These are phyloP conservation scores for Hemileia vastatrix DNA, from an alignment of 1,284 basidiomycete genomes.

Conservation along the genomic window DNA sequence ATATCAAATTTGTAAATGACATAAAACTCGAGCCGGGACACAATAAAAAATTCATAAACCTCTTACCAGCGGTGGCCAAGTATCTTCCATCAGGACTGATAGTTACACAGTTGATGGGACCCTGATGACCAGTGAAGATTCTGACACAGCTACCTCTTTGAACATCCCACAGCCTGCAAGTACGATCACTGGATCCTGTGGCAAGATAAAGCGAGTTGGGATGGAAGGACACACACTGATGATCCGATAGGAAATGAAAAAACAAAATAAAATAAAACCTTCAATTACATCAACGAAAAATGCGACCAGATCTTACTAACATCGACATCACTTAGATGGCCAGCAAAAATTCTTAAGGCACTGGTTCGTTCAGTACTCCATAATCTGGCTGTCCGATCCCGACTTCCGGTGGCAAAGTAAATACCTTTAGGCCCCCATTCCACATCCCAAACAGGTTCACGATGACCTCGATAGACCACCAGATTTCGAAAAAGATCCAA, in stretches of 20 bases:
- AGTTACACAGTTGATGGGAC: conserved; percentile 73
- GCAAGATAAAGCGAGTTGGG: conserved; percentile 96
- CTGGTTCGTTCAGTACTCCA: conserved; percentile 90
- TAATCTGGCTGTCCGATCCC: conserved; percentile 85
- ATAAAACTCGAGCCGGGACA: not conserved
- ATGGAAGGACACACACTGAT: conserved; percentile 85
- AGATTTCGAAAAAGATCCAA: conserved; percentile 88
- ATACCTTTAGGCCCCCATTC: conserved; percentile 96
- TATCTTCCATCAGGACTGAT: conserved; percentile 89
- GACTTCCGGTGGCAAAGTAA: conserved; percentile 93
- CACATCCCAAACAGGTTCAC: conserved; percentile 97
- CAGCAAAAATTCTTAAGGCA: conserved; percentile 84
- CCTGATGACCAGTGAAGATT: conserved; percentile 91
- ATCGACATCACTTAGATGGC: conserved; percentile 93
- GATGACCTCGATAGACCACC: conserved; percentile 88
- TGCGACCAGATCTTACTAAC: conserved; percentile 52
- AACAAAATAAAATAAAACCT: conserved; percentile 21
- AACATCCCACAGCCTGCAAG: conserved; percentile 95
- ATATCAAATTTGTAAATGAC: conserved; percentile 26
- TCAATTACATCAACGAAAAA: conserved; percentile 6
- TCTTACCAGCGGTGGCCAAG: conserved; percentile 73
- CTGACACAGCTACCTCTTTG: conserved; percentile 86
- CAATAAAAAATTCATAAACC: conserved; percentile 16
- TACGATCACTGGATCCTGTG: conserved; percentile 91
- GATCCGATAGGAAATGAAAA: not conserved